Conservation (phyloP, 108 stramenopile species). For the Skeletonema marinoi region DNA sequence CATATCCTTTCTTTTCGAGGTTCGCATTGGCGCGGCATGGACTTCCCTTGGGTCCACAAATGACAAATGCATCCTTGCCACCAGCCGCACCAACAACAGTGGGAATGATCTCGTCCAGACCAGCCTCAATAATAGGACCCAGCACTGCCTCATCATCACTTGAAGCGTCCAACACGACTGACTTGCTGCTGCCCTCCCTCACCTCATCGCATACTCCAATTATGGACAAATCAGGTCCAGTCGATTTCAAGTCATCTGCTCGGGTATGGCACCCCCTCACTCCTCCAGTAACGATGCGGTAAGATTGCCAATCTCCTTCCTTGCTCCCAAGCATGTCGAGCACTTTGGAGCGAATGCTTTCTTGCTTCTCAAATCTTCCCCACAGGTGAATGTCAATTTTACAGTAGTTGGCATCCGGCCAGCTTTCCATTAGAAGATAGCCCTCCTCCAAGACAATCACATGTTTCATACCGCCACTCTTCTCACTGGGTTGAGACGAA, state of each 20-base stretch:
- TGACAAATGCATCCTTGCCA: slow-evolving; percentile 19
- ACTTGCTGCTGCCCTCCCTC: slow-evolving; percentile 17
- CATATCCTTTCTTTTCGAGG: slow-evolving; percentile 26
- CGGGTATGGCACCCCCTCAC: slow-evolving; percentile 77
- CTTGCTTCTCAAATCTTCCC: too few species aligned
- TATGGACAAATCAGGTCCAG: slow-evolving; percentile 63
- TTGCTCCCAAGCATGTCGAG: slow-evolving; percentile 16
- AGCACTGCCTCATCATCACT: slow-evolving; percentile 30
- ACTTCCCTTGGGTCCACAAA: slow-evolving; percentile 20
- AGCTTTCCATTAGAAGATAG: slow-evolving; percentile 57
- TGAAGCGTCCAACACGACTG: slow-evolving; percentile 25
- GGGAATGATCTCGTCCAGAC: slow-evolving; percentile 24
- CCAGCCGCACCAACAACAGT: slow-evolving; percentile 10
- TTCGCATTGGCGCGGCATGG: slow-evolving; percentile 35
- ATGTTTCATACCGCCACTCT: slow-evolving; percentile 22
- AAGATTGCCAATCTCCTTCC: slow-evolving; percentile 35
- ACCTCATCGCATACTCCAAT: slow-evolving; percentile 27
- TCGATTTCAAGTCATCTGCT: slow-evolving; percentile 71
- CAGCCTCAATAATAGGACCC: slow-evolving; percentile 36
- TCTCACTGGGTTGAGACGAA: slow-evolving; percentile 32
- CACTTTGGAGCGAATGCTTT: too few species aligned
- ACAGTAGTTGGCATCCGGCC: slow-evolving; percentile 42
- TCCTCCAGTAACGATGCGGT: slow-evolving; percentile 79
- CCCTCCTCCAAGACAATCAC: slow-evolving; percentile 42
- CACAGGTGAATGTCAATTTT: too few species aligned